Evolutionary conservation across 192 early-diverging fungal species (phyloP), one percentile per base, ranked within the genome.

Genomic region (Chytriomyces confervae): DNA sequence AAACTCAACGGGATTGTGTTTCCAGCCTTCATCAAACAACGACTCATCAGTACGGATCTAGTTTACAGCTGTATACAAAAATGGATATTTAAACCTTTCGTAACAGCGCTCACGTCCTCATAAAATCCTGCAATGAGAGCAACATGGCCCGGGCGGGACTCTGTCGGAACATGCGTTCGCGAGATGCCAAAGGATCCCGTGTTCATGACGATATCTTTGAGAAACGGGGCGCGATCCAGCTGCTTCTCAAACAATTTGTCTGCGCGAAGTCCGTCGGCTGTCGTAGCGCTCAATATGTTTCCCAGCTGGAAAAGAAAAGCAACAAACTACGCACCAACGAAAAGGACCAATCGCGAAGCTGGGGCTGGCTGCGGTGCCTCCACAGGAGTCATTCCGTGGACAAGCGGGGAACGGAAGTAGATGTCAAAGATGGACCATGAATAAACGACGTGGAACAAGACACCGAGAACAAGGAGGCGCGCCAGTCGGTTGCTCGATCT

Each of bases 61-160:
- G 29, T 43, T 36, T 23, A 18, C 51, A 20, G 27, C 62, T 27
- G n/a, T 3, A 7, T 45, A 82, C 23, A 81, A n/a, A 18, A 36
- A 66, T 5, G 16, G 29, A 36, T 24, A 24, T 8, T 18, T 61
- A 49, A 69, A 93, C 93, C 95, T 83, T 94, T 96, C 6, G 95
- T 98, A 24, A 98, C 97, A 4, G 97, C 97, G 84, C 94, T 96
- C 62, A 97, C 95, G 85, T 98, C 97, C 82, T 98, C 97, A 83
- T 98, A 98, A 80, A 98, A 96, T 6, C 97, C 97, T 13, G 95
- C 97, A 86, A 98, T 97, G 45, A 96, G 88, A 24, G 97, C 97
- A n/a, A 98, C 95, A 80, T 98, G 97, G 6, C 97, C 95, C 29
- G 97, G 97, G 10, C 97, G 86, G 66, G 93, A 94, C 86, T 98